phyloP scores from a whole-genome alignment of 352 stramenopile species.

The Thalassiosira oceanica region DNA sequence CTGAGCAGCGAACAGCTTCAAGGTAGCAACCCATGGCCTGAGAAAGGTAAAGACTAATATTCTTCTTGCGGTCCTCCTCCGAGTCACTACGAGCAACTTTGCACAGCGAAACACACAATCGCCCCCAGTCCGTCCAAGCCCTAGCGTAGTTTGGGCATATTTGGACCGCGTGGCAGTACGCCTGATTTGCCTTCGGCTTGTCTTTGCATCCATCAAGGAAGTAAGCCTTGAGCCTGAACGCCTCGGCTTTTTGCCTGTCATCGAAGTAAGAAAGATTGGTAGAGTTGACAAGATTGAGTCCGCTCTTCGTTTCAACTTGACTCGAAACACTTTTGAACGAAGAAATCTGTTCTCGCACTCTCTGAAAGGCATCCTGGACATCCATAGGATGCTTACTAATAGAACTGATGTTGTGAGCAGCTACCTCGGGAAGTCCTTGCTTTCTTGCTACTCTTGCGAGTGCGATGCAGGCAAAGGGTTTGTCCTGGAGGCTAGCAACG shows the following conservation, averaged over 20 bases:
- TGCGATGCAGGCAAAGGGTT: constrained; percentile 72
- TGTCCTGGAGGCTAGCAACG: constrained; percentile 78
- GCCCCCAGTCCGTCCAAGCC: constrained; percentile 77
- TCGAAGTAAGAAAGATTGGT: constrained; percentile 84
- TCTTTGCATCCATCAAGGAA: constrained; percentile 72
- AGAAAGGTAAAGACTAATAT: constrained; percentile 40
- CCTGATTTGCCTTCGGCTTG: constrained; percentile 77
- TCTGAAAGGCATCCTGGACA: constrained; percentile 81
- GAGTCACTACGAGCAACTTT: constrained; percentile 32
- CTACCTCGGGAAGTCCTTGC: constrained; percentile 68
- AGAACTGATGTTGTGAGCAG: constrained; percentile 63
- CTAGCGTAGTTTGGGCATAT: constrained; percentile 73
- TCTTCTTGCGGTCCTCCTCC: constrained; percentile 44
- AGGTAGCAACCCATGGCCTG: constrained; percentile 66
- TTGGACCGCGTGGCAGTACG: constrained; percentile 77
- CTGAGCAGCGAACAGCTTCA: constrained; percentile 74
- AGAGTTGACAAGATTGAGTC: constrained; percentile 81
- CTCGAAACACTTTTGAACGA: constrained; percentile 51
- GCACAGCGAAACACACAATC: constrained; percentile 72
- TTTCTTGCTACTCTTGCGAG: constrained; percentile 76
- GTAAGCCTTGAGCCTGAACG: constrained; percentile 80
- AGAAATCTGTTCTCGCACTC: constrained; percentile 79
- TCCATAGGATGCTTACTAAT: constrained; percentile 75
- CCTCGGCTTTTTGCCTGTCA: constrained; percentile 75
- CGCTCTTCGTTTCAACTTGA: constrained; percentile 58